Base-by-base conservation (phyloP, 306 rosid genomes). In the Cicer pinnatifidum region DNA sequence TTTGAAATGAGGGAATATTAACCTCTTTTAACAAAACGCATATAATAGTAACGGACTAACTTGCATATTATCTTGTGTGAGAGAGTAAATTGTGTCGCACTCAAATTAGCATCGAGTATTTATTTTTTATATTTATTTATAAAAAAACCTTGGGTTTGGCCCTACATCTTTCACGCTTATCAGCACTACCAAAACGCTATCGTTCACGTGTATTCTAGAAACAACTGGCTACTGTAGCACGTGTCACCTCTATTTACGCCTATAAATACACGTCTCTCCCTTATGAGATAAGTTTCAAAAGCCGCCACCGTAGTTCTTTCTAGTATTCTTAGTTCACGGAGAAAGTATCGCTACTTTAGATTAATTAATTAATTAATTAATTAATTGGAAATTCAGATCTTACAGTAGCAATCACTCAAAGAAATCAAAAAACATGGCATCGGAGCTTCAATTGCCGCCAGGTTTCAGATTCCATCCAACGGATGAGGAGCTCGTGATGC, bases 381-480 rank as follows among this genome's bases (percentile, higher is more conserved):
- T 28, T 28, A 28, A 28, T 28, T 28, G 4, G 35, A 28, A 28
- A 28, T 28, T 28, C 0, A 28, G 35, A 53, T 70, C 64, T 10
- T 16, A n/a, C 1, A 28, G 35, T 16, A 54, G 0, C 13, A 48
- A 9, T 16, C 2, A 2, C 33, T 8, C 0, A 9, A 1, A 11
- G 17, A 2, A 38, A 71, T 10, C 3, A 17, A 8, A 8, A 54
- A 4, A 54, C 1, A 80, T 89, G 97, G 75, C 92, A 39, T 52
- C 89, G 5, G 96, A 88, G 44, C 88, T 95, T 71, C 91, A 87
- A 69, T 60, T 95, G 10, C 97, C 99, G 6, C 96, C 97, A 0
- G 97, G 99, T 1, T 91, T 95, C 88, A 73, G 99, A 79, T 95
- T 95, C 78, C 99, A 95, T 54, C 97, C 97, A 0, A 95, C 99